A percentile compares a stretch with the other conserved stretches of the same genome.
phyloP scores from a whole-genome alignment of 768 basidiomycete genomes.

The Calocera viscosa region DNA sequence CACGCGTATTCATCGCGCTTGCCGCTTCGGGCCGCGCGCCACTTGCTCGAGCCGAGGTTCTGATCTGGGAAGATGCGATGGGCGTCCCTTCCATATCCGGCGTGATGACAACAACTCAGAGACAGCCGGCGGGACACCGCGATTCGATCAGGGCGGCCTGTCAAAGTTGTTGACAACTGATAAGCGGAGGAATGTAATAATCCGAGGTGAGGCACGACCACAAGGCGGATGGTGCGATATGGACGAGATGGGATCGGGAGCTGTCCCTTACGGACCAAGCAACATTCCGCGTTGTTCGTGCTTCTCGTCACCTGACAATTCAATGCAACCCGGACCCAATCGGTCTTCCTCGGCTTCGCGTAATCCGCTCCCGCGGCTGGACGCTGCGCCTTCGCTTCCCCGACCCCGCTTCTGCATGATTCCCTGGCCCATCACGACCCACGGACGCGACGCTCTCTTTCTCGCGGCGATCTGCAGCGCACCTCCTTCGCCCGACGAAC shows the following conservation, averaged over 20 bases:
- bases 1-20: not conserved
- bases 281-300: not conserved
- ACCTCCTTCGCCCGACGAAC: not conserved
- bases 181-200: not conserved
- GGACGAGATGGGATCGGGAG: not conserved
- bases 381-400: not conserved
- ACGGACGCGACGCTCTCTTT: not conserved
- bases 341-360: not conserved
- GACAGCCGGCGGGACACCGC: not conserved
- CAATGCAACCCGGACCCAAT: not conserved
- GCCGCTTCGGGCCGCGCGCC: slow-evolving; percentile 5
- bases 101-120: not conserved
- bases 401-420: not conserved
- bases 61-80: too few relatives aligned
- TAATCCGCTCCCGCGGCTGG: not conserved
- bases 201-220: not conserved
- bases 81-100: not conserved
- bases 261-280: not conserved
- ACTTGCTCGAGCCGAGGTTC: not conserved
- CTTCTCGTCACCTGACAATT: slow-evolving; percentile 9
- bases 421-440: not conserved
- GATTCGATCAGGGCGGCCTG: not conserved
- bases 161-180: not conserved
- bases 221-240: not conserved
- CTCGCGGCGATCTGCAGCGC: not conserved